A percentile compares a stretch with the other conserved stretches of the same genome.
phyloP scores from a whole-genome alignment of 2,329 filamentous ascomycete species.

The Penicillium brasilianum region DNA sequence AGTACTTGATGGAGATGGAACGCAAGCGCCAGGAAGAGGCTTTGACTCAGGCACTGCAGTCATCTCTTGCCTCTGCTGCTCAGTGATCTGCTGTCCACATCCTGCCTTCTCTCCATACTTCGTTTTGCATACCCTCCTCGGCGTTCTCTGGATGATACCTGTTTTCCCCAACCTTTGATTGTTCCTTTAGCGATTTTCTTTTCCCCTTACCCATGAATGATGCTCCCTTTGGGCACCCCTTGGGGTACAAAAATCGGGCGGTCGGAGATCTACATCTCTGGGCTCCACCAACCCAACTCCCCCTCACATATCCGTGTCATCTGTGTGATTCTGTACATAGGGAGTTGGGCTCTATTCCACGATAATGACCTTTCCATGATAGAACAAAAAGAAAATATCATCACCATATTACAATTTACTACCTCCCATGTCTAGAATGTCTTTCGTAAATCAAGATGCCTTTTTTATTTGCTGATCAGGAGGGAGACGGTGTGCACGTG shows the following conservation, averaged over 20 bases:
- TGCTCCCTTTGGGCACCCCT: slow-evolving; percentile 3
- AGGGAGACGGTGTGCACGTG: background rate
- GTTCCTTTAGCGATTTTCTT: slow-evolving; percentile 16
- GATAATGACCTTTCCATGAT: slow-evolving; percentile 29
- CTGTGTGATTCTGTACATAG: slow-evolving; percentile 21
- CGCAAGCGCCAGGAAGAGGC: slow-evolving; percentile 67
- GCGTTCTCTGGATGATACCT: slow-evolving; percentile 33
- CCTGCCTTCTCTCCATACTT: slow-evolving; percentile 10
- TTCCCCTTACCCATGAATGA: slow-evolving; percentile 4
- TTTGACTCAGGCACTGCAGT: slow-evolving; percentile 51
- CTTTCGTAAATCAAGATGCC: background rate
- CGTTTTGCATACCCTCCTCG: slow-evolving; percentile 25
- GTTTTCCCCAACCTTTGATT: slow-evolving; percentile 3
- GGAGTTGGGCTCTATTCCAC: slow-evolving; percentile 21
- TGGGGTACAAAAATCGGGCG: slow-evolving; percentile 1
- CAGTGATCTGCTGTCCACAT: slow-evolving; percentile 26
- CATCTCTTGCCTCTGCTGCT: slow-evolving; percentile 35
- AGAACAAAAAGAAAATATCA: slow-evolving; percentile 18
- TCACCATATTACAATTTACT: background rate
- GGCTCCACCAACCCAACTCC: slow-evolving; percentile 11
- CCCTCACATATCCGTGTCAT: background rate
- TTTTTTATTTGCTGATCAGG: background rate
- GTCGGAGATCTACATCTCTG: background rate
- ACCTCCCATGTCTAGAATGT: background rate
- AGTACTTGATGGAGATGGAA: slow-evolving; percentile 78